Evolutionary conservation across 768 basidiomycete species (phyloP), one percentile per base, ranked within the genome.

Genomic region (Gymnopilus dilepis): DNA sequence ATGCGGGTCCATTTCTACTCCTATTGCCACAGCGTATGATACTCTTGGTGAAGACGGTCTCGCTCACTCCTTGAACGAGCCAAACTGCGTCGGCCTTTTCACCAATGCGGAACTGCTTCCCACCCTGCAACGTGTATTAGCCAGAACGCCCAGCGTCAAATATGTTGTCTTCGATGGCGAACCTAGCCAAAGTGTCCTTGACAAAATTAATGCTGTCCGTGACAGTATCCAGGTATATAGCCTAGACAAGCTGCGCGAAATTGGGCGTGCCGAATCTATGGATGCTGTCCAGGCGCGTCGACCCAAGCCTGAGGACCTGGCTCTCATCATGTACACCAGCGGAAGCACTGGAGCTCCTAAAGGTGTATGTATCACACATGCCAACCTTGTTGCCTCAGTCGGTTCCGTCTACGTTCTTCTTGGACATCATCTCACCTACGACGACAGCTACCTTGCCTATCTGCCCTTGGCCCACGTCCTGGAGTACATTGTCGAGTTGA

Each of bases 1-100:
- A 0, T 97, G 94, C 71, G 83, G 86, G 0, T 82, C 84, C 13
- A 91, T 95, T 59, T 86, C 89, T 6, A 87, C 88, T 2, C 83
- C 89, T 8, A 92, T 97, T 66, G 95, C 94, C 1, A 99, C 97
- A 2, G 95, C 96, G 0, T 99, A 99, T 76, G 97, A 97, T 71
- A 97, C 94, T 2, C 89, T 99, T 22, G 97, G 97, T 56, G 90
- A 92, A 71, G 79, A 85, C 0, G 95, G 97, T 53, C 86, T 99
- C 19, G 78, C 88, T 0, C 95, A 99, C 74, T 95, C 97, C 0
- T 85, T 99, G 61, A 91, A 94, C 73, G 83, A 82, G 61, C 94
- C 96, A 3, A 80, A 89, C 47, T 95, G 91, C 65, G 82, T 86
- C 24, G 91, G 87, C 61, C 80, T 98, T 70, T 97, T 93, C 78